phyloP scores from a whole-genome alignment of 345 rosid species.

The Mallotus nudiflorus region DNA sequence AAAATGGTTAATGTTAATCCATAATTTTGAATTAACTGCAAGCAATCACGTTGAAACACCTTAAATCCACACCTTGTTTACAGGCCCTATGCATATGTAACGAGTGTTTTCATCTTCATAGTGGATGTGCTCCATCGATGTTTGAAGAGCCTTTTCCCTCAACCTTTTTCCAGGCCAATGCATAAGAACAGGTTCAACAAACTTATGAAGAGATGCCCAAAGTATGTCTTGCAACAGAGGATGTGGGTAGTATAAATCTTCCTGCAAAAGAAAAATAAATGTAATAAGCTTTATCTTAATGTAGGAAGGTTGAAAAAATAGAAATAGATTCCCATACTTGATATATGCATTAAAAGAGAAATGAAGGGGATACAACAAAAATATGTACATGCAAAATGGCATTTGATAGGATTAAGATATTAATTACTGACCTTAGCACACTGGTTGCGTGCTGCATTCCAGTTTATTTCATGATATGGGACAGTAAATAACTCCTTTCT shows the following conservation, averaged over 20 bases:
- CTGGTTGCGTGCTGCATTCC: constrained; percentile 78
- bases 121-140: constrained; percentile 73
- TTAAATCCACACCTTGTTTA: constrained; percentile 69
- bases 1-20: neutral
- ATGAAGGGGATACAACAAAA: neutral
- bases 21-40: neutral
- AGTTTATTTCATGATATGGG: constrained; percentile 86
- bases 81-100: constrained; percentile 96
- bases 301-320: neutral
- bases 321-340: neutral
- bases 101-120: constrained; percentile 95
- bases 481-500: constrained; percentile 79
- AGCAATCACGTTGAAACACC: constrained; percentile 5
- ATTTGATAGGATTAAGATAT: constrained; percentile 15
- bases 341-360: neutral
- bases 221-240: constrained; percentile 84
- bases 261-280: constrained; percentile 51
- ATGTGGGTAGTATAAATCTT: constrained; percentile 95
- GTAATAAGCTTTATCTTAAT: neutral
- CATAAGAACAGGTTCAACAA: constrained; percentile 73
- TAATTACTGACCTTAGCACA: constrained; percentile 84
- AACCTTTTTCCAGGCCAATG: constrained; percentile 88
- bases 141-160: constrained; percentile 77
- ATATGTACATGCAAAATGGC: neutral
- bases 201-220: constrained; percentile 72